phyloP scores from a whole-genome alignment of 1,139 yeast species.

The Eremothecium coryli region DNA sequence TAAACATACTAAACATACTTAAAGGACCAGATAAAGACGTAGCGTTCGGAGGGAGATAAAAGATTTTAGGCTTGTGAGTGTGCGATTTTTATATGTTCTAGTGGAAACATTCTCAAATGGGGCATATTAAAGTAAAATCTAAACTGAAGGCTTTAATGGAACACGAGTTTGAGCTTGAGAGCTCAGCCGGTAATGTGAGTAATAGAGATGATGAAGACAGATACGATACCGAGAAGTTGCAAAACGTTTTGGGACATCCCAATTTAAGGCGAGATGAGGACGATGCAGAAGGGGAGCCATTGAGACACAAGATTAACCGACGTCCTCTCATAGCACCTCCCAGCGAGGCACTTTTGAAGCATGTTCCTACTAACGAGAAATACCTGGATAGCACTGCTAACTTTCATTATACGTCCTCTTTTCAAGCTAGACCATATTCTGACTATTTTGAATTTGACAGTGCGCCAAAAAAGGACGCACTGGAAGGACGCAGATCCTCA shows the following conservation, averaged over 20 bases:
- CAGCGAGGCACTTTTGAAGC: too few relatives aligned
- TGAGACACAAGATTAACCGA: background rate
- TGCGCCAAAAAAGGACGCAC: too few relatives aligned
- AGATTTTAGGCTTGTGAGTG: too few relatives aligned
- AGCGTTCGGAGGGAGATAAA: too few relatives aligned
- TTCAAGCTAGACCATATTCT: conserved; percentile 20
- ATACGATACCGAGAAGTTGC: background rate
- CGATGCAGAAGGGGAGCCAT: background rate
- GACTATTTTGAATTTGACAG: conserved; percentile 24
- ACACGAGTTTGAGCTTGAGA: background rate
- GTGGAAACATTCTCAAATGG: conserved; percentile 2
- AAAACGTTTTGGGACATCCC: background rate
- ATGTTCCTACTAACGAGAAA: conserved; percentile 10
- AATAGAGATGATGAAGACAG: background rate
- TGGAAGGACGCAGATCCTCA: too few relatives aligned
- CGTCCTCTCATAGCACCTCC: background rate
- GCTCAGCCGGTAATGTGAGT: background rate
- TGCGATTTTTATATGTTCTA: too few relatives aligned
- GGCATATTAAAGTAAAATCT: conserved; percentile 3
- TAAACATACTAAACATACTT: too few relatives aligned
- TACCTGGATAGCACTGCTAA: conserved; percentile 10
- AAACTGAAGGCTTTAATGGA: conserved; percentile 7
- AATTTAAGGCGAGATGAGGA: background rate
- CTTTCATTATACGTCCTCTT: conserved; percentile 20
- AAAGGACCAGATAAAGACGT: too few relatives aligned